phyloP scores from a whole-genome alignment of 2,329 filamentous ascomycete species.

The Hirsutella minnesotensis region DNA sequence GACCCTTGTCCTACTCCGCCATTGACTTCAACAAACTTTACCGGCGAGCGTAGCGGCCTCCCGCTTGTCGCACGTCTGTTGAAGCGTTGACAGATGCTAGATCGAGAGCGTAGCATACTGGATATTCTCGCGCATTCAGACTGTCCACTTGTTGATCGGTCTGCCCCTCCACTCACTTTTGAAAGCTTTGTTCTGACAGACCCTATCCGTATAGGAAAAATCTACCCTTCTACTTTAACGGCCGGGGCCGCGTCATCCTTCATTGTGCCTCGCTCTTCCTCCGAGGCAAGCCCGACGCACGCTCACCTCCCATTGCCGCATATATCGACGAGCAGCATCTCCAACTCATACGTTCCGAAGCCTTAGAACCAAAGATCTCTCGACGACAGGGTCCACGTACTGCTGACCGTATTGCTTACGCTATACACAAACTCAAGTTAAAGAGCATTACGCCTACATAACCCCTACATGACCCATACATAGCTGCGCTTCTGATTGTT shows the following conservation, averaged over 20 bases:
- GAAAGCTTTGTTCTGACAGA: background rate
- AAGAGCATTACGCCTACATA: background rate
- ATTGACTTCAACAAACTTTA: background rate
- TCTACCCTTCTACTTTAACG: background rate
- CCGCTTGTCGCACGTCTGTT: background rate
- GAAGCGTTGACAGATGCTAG: background rate
- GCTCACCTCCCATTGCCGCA: background rate
- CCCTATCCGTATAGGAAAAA: background rate
- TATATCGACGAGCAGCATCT: background rate
- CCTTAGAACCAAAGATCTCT: background rate
- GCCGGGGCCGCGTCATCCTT: background rate
- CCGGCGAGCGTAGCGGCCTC: background rate
- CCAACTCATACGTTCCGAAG: background rate
- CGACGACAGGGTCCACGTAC: background rate
- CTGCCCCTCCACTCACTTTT: background rate
- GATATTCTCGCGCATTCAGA: background rate
- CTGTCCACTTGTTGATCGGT: background rate
- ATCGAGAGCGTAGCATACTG: background rate
- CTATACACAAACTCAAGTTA: background rate
- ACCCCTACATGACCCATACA: slow-evolving; percentile 3
- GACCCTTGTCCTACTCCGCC: background rate
- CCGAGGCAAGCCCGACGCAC: background rate
- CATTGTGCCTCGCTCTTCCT: background rate
- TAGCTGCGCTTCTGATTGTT: slow-evolving; percentile 1
- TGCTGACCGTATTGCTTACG: too few relatives aligned